phyloP scores from a whole-genome alignment of 2,329 filamentous ascomycete genomes.

The Xylariaceae sp. region DNA sequence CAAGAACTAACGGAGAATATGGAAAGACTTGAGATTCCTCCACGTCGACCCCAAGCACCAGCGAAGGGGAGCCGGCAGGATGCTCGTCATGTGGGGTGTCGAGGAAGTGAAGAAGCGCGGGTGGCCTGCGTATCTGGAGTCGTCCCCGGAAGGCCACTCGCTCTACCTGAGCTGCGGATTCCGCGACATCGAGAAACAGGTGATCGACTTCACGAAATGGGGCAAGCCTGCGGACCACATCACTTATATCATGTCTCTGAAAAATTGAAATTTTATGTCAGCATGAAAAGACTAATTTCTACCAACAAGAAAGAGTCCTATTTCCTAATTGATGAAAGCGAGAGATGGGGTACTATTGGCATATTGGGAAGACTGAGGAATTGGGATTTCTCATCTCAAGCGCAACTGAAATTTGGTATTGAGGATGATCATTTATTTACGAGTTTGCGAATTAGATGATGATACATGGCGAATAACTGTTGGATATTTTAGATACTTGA shows the following conservation, averaged over 20 bases:
- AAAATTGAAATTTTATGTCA: slow-evolving; percentile 11
- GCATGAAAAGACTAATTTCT: too few species aligned
- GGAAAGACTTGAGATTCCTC: slow-evolving; percentile 46
- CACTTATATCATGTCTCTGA: slow-evolving; percentile 27
- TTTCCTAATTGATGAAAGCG: too few species aligned
- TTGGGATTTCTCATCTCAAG: too few species aligned
- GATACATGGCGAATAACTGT: too few species aligned
- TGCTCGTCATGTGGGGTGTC: slow-evolving; percentile 48
- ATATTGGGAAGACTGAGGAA: too few species aligned
- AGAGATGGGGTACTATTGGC: neutral
- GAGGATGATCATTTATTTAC: too few species aligned
- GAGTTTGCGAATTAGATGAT: too few species aligned
- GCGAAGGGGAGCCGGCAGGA: slow-evolving; percentile 47
- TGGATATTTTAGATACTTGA: too few species aligned
- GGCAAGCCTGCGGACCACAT: slow-evolving; percentile 24
- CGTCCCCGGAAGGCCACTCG: slow-evolving; percentile 43
- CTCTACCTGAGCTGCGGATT: slow-evolving; percentile 51
- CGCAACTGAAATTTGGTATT: too few species aligned
- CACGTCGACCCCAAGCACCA: slow-evolving; percentile 51
- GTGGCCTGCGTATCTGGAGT: slow-evolving; percentile 47
- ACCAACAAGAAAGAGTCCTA: too few species aligned
- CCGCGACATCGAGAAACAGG: slow-evolving; percentile 42
- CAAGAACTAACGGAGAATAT: neutral
- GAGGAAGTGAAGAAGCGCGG: slow-evolving; percentile 45
- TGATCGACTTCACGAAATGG: slow-evolving; percentile 42